Evolutionary conservation across 371 early-diverging fungal genomes (phyloP), one percentile per base, ranked within the genome.

Genomic region (Mortierella polycephala): DNA sequence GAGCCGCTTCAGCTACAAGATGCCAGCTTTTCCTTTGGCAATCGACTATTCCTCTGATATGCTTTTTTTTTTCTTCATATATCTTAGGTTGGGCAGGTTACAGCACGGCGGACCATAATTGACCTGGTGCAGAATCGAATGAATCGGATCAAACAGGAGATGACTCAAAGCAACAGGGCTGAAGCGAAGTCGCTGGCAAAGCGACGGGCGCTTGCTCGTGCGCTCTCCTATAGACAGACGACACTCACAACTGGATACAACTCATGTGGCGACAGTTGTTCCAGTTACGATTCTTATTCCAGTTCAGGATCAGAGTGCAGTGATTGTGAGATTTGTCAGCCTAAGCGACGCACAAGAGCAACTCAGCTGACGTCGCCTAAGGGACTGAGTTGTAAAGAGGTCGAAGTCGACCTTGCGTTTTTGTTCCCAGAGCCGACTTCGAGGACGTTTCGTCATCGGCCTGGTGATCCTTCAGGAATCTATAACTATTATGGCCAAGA

Each of bases 271-370:
- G 67, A 70, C 11, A 69, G 65, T 49, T 76, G 76, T 47, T 72
- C 79, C n/a, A 72, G 79, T 56, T 77, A 72, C 59, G 79, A 77
- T 47, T 77, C 79, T 1, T 71, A 77, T 47, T 67, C 79, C 9
- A 77, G 79, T 39, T 72, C 72, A 20, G 79, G 79, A 65, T 64
- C 68, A 0, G 79, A 77, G 10, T 77, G 79, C 50, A 77, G 79
- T 20, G 69, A 77, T 51, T 77, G 79, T 21, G 73, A 72, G 44
- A 51, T 71, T 12, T 77, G 79, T 30, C 52, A 37, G 49, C 61
- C 67, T n/a, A 42, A 40, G 21, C 60, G 41, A 54, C 58, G 56
- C 1, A 44, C 63, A 6, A 42, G 45, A 13, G 37, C 40, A 7
- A 41, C 59, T 1, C 59, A 57, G 16, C 18, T 65, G 4, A 49